Base-by-base conservation (phyloP, 192 early-diverging fungal genomes). In the Umbelopsis sp. region DNA sequence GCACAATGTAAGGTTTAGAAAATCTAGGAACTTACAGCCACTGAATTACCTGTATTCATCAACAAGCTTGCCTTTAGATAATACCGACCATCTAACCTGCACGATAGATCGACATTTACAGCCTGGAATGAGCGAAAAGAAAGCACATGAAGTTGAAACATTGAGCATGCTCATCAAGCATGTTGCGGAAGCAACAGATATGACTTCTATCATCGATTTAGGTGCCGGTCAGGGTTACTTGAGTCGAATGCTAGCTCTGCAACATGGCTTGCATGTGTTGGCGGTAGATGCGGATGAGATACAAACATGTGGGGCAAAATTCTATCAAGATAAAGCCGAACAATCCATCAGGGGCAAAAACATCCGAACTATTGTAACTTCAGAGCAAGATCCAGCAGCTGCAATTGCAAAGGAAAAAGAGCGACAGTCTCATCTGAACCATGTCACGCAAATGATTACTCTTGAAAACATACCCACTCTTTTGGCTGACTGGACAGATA, bases 161-260 rank as follows among this genome's bases (percentile, higher is more conserved):
- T 73, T 92, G 68, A 84, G 86, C 10, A 67, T 80, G 3, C 52
- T 92, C 21, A 92, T 93, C 65, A 73, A 84, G 21, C 72, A 81
- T 20, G 53, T 91, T 16, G 85, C 90, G 11, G 67, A 72, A 31
- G 71, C 77, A 6, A 69, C 79, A 22, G n/a, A 68, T 2, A 79
- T 89, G 32, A 74, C 72, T 17, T 78, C 83, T 3, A 82, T 92
- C 7, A 77, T 94, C 38, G 92, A 94, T 75, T 70, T 94, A 12
- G 92, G 92, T 20, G 91, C 91, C 44, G 92, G 92, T 2, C 92
- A 94, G 70, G 92, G 91, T 1, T 94, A 94, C 68, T 74, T 93
- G 9, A 88, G 88, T 32, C 81, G 87, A 17, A 78, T 83, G 9
- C 68, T 94, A 25, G 92, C 92, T 5, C 89, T 85, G 62, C 83